Percentiles rank a stretch among this genome's conserved stretches.
Evolutionary conservation across 2,329 filamentous ascomycete genomes (phyloP).

Genomic region (Exophiala calicioides): DNA sequence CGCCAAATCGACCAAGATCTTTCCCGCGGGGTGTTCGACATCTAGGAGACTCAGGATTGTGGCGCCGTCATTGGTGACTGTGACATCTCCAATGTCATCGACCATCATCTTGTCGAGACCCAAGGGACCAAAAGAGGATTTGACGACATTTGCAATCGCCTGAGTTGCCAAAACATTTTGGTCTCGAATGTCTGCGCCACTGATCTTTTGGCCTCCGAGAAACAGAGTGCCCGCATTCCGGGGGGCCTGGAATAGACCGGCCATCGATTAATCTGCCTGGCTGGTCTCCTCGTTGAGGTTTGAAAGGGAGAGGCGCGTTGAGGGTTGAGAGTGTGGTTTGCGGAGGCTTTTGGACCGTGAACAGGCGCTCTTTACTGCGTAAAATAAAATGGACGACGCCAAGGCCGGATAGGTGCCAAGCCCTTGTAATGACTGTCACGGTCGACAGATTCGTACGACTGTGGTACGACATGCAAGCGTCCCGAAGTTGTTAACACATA

Average conservation of each 20-base stretch:
- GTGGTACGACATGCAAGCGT: no score
- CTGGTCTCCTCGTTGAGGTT: no score
- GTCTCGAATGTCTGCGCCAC: slow-evolving; percentile 91
- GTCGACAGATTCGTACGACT: no score
- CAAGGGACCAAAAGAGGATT: slow-evolving; percentile 96
- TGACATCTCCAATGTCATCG: slow-evolving; percentile 98
- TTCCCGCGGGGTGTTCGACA: slow-evolving; percentile 96
- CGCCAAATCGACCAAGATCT: slow-evolving; percentile 95
- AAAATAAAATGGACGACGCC: no score
- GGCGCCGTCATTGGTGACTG: slow-evolving; percentile 97
- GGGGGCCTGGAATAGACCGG: slow-evolving; percentile 93
- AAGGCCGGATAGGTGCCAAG: no score
- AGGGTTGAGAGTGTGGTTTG: no score
- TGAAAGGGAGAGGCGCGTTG: not conserved
- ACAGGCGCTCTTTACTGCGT: no score
- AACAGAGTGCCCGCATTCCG: slow-evolving; percentile 92
- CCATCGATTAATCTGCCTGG: slow-evolving; percentile 61
- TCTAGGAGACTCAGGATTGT: slow-evolving; percentile 94
- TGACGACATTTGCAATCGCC: slow-evolving; percentile 97
- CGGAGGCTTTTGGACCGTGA: no score
- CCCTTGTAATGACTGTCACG: no score
- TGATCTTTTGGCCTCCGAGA: slow-evolving; percentile 96
- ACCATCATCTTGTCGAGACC: slow-evolving; percentile 99
- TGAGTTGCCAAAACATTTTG: slow-evolving; percentile 97
- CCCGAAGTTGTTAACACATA: no score